Evolutionary conservation across 352 stramenopile species (phyloP).

Genomic region (Pythium rhizo-oryzae): DNA sequence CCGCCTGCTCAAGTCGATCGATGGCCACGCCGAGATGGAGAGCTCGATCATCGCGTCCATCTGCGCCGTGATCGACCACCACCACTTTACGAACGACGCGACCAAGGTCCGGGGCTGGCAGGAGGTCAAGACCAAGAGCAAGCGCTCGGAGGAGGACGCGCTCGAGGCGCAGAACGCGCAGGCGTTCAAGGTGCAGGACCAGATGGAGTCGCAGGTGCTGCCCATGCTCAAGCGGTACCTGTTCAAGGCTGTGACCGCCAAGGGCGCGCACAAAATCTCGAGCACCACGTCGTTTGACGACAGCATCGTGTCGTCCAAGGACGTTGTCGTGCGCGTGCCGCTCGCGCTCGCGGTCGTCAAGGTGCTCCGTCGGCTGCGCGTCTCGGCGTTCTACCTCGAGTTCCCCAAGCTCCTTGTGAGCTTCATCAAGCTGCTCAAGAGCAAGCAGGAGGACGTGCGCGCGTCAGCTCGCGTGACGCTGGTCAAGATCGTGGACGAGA

Average conservation of each 20-base stretch:
- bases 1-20: constrained; percentile 91
- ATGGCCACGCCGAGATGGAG: constrained; percentile 93
- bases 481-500: constrained; percentile 92
- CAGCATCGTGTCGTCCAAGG: constrained; percentile 48
- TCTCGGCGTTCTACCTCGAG: constrained; percentile 90
- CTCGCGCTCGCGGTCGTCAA: constrained; percentile 97
- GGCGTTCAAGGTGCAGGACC: constrained; percentile 75
- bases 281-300: constrained; percentile 49
- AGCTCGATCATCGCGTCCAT: constrained; percentile 88
- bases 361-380: constrained; percentile 93
- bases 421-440: constrained; percentile 87
- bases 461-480: constrained; percentile 93
- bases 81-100: constrained; percentile 90
- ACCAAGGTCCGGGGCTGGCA: constrained; percentile 21
- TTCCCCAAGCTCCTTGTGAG: constrained; percentile 94
- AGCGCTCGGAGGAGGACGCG: constrained; percentile 13
- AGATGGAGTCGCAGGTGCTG: constrained; percentile 79
- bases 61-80: constrained; percentile 95
- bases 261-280: constrained; percentile 48
- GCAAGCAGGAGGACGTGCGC: constrained; percentile 94
- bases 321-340: constrained; percentile 86
- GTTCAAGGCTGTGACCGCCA: constrained; percentile 88
- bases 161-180: constrained; percentile 28
- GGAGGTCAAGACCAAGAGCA: constrained; percentile 18
- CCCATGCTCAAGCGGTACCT: constrained; percentile 87